Evolutionary conservation across 257 asterid species (phyloP), one percentile per base, ranked within the genome.

Genomic region (Fraxinus excelsior): DNA sequence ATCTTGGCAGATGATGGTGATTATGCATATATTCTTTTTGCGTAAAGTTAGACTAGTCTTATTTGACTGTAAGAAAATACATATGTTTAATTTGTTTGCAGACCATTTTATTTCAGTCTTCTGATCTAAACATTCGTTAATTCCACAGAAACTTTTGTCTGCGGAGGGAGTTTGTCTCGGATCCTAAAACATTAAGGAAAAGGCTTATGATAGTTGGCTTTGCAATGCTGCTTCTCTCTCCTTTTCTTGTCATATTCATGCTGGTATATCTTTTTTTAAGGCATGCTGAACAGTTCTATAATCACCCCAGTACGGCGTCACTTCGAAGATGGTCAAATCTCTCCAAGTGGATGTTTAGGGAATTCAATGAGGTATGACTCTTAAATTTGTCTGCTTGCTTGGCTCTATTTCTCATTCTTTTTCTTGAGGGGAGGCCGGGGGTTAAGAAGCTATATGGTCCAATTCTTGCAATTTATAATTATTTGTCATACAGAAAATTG

Each of bases 311-410:
- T 79, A 90, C 92, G 0, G 99, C 98, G 53, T 93, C 97, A 72
- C 91, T 97, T 13, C 91, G 98, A 28, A 86, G 98, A 84, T 96
- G 99, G 99, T 96, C 98, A 86, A 96, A 94, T 86, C 98, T 96
- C 69, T 86, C 97, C 18, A 96, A 89, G 86, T 96, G 99, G 99
- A 90, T 91, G 84, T 83, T 91, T 83, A 86, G 99, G 84, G 99
- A 96, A 88, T 96, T 89, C 85, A 96, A 96, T 29, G 99, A 96
- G 98, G 99, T 96, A 89, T 72, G 73, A 53, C 16, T 49, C 7
- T 23, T 60, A 60, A 25, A 21, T 11, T 70, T 67, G 23, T 73
- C 40, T 60, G 72, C 51, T 46, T 46, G 7, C 58, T 46, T 16
- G 58, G 58, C 58, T 46, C 75, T 21, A 26, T 19, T 32, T 70